A percentile compares a stretch with the other conserved stretches of the same genome.
These are phyloP conservation scores for Parasitella parasitica DNA, from an alignment of 371 early-diverging fungal species.

Conservation along the genomic window DNA sequence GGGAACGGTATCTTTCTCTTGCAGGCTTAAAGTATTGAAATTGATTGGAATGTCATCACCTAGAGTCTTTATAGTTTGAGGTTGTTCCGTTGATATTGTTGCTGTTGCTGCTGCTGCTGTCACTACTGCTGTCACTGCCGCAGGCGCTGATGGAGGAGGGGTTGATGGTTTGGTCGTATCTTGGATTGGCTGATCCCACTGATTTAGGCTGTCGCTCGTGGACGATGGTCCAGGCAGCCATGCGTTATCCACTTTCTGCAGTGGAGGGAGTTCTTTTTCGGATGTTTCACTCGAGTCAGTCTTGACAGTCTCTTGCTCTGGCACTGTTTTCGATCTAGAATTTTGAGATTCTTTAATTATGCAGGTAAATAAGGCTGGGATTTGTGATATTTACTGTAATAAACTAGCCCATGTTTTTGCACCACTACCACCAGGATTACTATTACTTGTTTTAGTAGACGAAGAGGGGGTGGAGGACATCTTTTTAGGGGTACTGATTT, in stretches of 20 bases:
- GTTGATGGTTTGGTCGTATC: not conserved
- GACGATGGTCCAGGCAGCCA: conserved; percentile 4
- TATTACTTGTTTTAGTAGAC: conserved; percentile 13
- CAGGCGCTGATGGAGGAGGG: not conserved
- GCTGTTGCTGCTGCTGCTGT: not conserved
- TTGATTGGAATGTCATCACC: conserved; percentile 2
- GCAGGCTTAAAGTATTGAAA: conserved; percentile 1
- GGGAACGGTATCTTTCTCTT: not conserved
- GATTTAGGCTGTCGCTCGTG: not conserved
- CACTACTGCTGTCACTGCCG: not conserved
- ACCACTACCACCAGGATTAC: not conserved
- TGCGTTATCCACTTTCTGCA: conserved; percentile 11
- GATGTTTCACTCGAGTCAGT: not conserved
- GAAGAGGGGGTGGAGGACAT: conserved; percentile 4
- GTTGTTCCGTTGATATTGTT: not conserved
- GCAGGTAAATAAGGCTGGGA: not conserved
- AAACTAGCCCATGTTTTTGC: conserved; percentile 71
- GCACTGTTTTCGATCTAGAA: conserved; percentile 23
- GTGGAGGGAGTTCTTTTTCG: not conserved
- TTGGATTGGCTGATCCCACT: conserved; percentile 12
- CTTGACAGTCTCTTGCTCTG: conserved; percentile 38
- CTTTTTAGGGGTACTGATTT: conserved; percentile 1
- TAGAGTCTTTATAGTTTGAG: not conserved
- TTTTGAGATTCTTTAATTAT: not conserved
- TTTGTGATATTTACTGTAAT: conserved; percentile 57